These are phyloP conservation scores for Melanopsichium pennsylvanicum DNA, from an alignment of 1,284 basidiomycete species.

Conservation along the genomic window DNA sequence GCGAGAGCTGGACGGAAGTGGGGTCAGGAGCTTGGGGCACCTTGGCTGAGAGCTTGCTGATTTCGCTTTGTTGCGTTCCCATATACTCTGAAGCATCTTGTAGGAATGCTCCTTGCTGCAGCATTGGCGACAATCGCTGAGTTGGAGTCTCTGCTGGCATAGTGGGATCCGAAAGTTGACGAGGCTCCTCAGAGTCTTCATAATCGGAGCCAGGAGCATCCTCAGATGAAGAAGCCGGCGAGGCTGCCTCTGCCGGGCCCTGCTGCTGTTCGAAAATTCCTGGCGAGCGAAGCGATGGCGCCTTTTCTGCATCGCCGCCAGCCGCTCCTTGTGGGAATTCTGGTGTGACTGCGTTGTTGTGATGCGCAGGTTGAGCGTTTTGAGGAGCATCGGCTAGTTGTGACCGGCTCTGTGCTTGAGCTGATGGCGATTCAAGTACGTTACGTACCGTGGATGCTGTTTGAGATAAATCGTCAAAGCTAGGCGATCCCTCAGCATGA, in stretches of 20 bases:
- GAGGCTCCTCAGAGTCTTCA: constrained; percentile 15
- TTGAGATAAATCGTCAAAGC: constrained; percentile 5
- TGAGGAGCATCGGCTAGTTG: background rate
- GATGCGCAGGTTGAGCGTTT: background rate
- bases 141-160: too few relatives aligned
- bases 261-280: background rate
- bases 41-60: background rate
- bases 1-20: background rate
- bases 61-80: background rate
- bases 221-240: constrained; percentile 30
- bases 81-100: background rate
- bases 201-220: constrained; percentile 40
- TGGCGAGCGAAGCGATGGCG: background rate
- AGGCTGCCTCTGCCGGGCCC: constrained; percentile 1
- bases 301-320: background rate
- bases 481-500: background rate
- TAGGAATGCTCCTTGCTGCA: background rate
- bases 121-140: too few relatives aligned
- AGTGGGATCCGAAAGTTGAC: too few relatives aligned
- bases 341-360: background rate
- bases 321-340: background rate
- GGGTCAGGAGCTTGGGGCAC: background rate
- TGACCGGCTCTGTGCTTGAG: background rate
- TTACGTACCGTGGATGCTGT: constrained; percentile 1
- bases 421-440: constrained; percentile 1